Base-by-base conservation (phyloP, 805 yeast genomes). In the Metschnikowia sp. region DNA sequence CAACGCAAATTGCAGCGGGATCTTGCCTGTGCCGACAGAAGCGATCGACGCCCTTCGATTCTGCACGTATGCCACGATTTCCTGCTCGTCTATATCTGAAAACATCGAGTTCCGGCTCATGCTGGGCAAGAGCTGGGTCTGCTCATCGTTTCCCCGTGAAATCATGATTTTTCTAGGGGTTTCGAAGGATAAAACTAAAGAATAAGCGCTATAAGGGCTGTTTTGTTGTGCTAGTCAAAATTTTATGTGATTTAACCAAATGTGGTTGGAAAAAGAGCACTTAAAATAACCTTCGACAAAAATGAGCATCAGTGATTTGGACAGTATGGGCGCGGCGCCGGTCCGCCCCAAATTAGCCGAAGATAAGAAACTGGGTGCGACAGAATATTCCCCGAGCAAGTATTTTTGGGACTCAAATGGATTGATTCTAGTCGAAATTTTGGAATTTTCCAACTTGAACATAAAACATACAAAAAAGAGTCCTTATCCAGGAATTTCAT, bases 11-110 rank as follows among this genome's bases (percentile, higher is more conserved):
- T 47, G 44, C 10, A 33, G 34, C 12, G 61, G 61, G 31, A 55
- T 55, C 30, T 49, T 43, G 39, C 34, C 44, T 10, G 64, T 52
- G 4, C 70, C 70, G 28, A 54, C 63, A 1, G 68, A 64, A 8
- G 64, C 69, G 32, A 73, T 68, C 10, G 76, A 70, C 8, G 62
- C 63, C 54, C 77, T 58, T 39, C 76, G 50, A 43, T 63, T 67
- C 51, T 69, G 71, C 42, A 73, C 69, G 47, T 69, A 70, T 11
- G 68, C 58, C 26, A 70, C 59, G 44, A 72, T 59, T 11, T 73
- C 77, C 28, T 54, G 54, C 28, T 70, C 76, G 42, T 64, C 67
- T 22, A 66, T 47, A 30, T 56, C 55, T 10, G 52, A 47, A n/a
- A 40, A 38, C 8, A n/a, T 15, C n/a, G 49, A 39, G 13, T 36